A percentile compares a stretch with the other conserved stretches of the same genome.
phyloP scores from a whole-genome alignment of 495 filamentous ascomycete species.

The Clohesyomyces aquaticus region DNA sequence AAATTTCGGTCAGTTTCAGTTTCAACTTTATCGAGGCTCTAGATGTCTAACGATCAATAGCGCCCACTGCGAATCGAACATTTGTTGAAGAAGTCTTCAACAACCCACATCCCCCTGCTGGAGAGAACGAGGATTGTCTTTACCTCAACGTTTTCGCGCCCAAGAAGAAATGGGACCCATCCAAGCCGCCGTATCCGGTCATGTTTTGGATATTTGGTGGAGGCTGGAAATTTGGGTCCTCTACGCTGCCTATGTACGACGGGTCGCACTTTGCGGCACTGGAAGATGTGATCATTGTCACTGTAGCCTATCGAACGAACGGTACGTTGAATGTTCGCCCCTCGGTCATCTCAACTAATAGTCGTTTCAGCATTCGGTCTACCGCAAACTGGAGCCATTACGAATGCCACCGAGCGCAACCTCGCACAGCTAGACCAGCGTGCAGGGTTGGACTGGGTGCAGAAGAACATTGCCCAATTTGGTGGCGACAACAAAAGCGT shows the following conservation, averaged over 20 bases:
- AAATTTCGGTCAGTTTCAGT: constrained; percentile 39
- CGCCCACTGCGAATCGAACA: constrained; percentile 31
- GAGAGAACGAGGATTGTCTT: constrained; percentile 50
- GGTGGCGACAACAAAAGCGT: constrained; percentile 23
- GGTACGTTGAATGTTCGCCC: constrained; percentile 1
- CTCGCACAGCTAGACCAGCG: constrained; percentile 34
- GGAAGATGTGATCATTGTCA: constrained; percentile 35
- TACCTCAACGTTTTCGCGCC: constrained; percentile 49
- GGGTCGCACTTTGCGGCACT: constrained; percentile 29
- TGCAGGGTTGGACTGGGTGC: constrained; percentile 26
- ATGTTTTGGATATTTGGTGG: constrained; percentile 40
- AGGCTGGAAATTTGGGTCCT: constrained; percentile 25
- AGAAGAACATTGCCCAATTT: constrained; percentile 29
- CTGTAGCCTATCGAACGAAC: constrained; percentile 36
- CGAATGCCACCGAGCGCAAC: constrained; percentile 30
- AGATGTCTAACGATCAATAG: constrained; percentile 32
- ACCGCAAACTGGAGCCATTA: constrained; percentile 11
- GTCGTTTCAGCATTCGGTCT: constrained; percentile 25
- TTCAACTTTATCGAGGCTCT: constrained; percentile 49
- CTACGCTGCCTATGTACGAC: constrained; percentile 24
- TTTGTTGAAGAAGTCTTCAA: constrained; percentile 46
- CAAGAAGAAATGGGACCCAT: constrained; percentile 46
- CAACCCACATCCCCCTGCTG: constrained; percentile 25
- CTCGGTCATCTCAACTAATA: neutral
- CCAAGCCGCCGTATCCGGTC: constrained; percentile 47